Base-by-base conservation (phyloP, 352 stramenopile genomes). In the Pythium vanterpoolii region DNA sequence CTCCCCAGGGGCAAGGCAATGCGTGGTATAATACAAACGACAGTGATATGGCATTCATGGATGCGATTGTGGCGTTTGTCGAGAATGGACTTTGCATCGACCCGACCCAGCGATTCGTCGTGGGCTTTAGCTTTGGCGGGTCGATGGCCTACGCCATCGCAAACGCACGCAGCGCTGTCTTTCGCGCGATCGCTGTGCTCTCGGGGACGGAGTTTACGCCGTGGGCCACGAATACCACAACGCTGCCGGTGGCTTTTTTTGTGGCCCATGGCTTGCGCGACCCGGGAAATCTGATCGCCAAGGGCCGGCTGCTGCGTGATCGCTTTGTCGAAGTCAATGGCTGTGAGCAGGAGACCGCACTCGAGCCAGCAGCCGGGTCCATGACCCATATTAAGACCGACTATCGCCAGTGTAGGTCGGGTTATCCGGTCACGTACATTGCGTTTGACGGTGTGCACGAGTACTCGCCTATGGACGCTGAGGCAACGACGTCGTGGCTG, bases 81-180 rank as follows among this genome's bases (percentile, higher is more conserved):
- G 68, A 72, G 40, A 46, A 49, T 10, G 42, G 19, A 8, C 39
- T 75, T 1, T 75, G 68, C 19, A 52, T 75, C 31, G 56, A 72
- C 56, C 55, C 33, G 45, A 64, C 62, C 14, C 63, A 64, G 52
- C 64, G 68, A 14, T 75, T 75, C 52, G 59, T 58, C 39, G 53
- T 75, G 44, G 68, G 68, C 51, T 75, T 75, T 56, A 75, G 64
- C 48, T 75, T 68, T 34, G 68, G 63, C 19, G 64, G 55, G 0
- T 72, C 52, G 31, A 38, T 44, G 38, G 23, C n/a, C 38, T 44
- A 44, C 14, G 38, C 14, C 13, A 44, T 44, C 16, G n/a, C 38
- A 2, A 44, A 38, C 31, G 31, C 31, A 14, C 31, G 31, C 1
- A 14, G 31, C 31, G 31, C 9, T 36, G 31, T 11, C 31, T 36